Evolutionary conservation across 1,284 basidiomycete species (phyloP).

Genomic region (Exobasidium cylindrosporum): DNA sequence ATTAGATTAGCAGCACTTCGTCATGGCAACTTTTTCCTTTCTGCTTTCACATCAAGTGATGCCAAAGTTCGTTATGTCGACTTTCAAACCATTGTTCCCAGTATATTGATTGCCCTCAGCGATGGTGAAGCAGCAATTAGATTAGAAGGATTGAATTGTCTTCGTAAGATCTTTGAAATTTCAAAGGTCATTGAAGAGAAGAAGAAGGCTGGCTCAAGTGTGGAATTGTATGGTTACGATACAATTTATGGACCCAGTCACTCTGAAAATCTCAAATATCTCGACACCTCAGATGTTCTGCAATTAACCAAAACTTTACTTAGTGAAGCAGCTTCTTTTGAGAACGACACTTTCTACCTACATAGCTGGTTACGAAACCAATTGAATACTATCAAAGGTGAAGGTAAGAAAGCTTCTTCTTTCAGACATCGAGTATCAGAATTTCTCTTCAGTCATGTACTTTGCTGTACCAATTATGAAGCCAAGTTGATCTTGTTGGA

Average conservation of each 20-base stretch:
- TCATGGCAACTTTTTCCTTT: slow-evolving; percentile 66
- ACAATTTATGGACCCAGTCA: slow-evolving; percentile 68
- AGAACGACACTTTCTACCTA: slow-evolving; percentile 62
- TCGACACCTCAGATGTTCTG: slow-evolving; percentile 70
- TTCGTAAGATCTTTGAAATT: background rate
- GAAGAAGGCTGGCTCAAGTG: slow-evolving; percentile 56
- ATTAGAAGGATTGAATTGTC: slow-evolving; percentile 58
- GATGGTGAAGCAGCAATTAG: slow-evolving; percentile 62
- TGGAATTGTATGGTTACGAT: slow-evolving; percentile 75
- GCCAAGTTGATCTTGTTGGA: slow-evolving; percentile 65
- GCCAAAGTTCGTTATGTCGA: slow-evolving; percentile 56
- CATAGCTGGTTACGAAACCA: slow-evolving; percentile 44
- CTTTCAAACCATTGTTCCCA: slow-evolving; percentile 82
- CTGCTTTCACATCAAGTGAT: slow-evolving; percentile 55
- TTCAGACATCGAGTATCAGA: slow-evolving; percentile 74
- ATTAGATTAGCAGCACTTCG: slow-evolving; percentile 72
- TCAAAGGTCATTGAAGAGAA: slow-evolving; percentile 56
- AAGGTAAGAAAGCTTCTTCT: slow-evolving; percentile 64
- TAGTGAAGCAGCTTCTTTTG: slow-evolving; percentile 52
- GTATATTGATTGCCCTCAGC: slow-evolving; percentile 69
- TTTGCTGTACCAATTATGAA: slow-evolving; percentile 62
- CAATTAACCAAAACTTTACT: slow-evolving; percentile 64
- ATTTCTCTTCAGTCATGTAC: slow-evolving; percentile 77
- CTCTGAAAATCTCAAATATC: slow-evolving; percentile 67
- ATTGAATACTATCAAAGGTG: slow-evolving; percentile 61